These are phyloP conservation scores for Pseudogymnoascus destructans DNA, from an alignment of 2,329 filamentous ascomycete genomes.

Conservation along the genomic window DNA sequence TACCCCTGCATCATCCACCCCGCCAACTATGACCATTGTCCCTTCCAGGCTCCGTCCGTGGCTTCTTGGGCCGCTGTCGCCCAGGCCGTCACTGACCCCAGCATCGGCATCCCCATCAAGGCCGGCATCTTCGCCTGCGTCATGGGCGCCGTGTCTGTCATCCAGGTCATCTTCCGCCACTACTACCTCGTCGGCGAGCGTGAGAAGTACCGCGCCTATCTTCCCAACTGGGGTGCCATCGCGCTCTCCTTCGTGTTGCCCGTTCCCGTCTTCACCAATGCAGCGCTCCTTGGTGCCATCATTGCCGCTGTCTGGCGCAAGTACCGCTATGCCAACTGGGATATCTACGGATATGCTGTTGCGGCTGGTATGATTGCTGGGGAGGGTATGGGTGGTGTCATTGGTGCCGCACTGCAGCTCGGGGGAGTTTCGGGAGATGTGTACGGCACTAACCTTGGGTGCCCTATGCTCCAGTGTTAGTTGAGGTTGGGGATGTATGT, in stretches of 20 bases:
- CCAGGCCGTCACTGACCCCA: constrained; percentile 44
- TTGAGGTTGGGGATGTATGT: neutral
- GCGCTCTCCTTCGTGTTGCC: constrained; percentile 46
- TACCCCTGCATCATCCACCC: constrained; percentile 53
- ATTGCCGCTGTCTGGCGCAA: constrained; percentile 41
- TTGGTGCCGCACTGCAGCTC: constrained; percentile 37
- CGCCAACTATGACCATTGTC: constrained; percentile 34
- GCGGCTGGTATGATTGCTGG: constrained; percentile 49
- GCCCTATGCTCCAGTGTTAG: constrained; percentile 18
- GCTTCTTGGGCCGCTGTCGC: constrained; percentile 54
- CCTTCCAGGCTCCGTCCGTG: constrained; percentile 50
- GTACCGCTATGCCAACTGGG: constrained; percentile 38
- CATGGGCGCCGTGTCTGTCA: constrained; percentile 38
- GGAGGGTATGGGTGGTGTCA: constrained; percentile 49
- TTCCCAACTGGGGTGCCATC: constrained; percentile 51
- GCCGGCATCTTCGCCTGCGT: constrained; percentile 45
- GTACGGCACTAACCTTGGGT: constrained; percentile 25
- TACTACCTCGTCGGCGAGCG: constrained; percentile 39
- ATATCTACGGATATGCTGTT: constrained; percentile 45
- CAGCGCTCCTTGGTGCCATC: constrained; percentile 44
- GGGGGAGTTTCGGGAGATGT: constrained; percentile 26
- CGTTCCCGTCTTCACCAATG: constrained; percentile 42
- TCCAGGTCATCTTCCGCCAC: constrained; percentile 41
- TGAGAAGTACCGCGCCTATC: constrained; percentile 41
- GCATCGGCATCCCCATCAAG: constrained; percentile 39